Percentiles rank a stretch among this genome's conserved stretches.
Conservation (phyloP, 305 asterid species). For the Salvia sclarea region DNA sequence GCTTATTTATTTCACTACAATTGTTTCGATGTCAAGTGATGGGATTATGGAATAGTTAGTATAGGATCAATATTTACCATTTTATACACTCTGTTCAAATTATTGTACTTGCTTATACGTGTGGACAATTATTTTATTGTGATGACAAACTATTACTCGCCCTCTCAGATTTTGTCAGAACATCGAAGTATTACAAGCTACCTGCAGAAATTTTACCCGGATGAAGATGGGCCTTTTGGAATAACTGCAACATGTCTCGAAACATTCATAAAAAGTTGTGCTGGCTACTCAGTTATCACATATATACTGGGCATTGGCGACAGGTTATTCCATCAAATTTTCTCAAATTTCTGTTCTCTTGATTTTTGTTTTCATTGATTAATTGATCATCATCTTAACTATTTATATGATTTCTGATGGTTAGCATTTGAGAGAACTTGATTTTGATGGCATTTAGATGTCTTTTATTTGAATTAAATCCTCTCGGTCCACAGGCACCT, state of each 20-base stretch:
- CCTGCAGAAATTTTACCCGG: conserved; percentile 93
- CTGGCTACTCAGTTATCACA: conserved; percentile 98
- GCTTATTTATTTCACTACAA: background rate
- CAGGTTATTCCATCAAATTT: conserved; percentile 51
- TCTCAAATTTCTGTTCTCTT: background rate
- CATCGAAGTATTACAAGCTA: conserved; percentile 93
- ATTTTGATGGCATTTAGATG: conserved; percentile 20
- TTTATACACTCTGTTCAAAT: background rate
- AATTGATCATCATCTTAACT: background rate
- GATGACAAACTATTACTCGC: conserved; percentile 18
- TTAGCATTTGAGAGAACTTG: conserved; percentile 1
- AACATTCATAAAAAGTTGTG: conserved; percentile 96
- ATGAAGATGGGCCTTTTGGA: conserved; percentile 93
- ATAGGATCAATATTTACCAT: background rate
- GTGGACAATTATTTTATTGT: background rate
- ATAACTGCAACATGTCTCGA: conserved; percentile 92
- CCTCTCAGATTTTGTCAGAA: conserved; percentile 86
- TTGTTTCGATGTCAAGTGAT: background rate
- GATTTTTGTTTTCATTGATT: conserved; percentile 1
- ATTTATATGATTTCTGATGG: background rate
- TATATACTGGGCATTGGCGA: conserved; percentile 97
- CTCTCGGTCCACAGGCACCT: conserved; percentile 76
- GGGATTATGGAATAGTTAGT: conserved; percentile 1
- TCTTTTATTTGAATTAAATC: conserved; percentile 21
- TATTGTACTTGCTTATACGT: background rate